Evolutionary conservation across 306 rosid species (phyloP).

Genomic region (Betula pendula): DNA sequence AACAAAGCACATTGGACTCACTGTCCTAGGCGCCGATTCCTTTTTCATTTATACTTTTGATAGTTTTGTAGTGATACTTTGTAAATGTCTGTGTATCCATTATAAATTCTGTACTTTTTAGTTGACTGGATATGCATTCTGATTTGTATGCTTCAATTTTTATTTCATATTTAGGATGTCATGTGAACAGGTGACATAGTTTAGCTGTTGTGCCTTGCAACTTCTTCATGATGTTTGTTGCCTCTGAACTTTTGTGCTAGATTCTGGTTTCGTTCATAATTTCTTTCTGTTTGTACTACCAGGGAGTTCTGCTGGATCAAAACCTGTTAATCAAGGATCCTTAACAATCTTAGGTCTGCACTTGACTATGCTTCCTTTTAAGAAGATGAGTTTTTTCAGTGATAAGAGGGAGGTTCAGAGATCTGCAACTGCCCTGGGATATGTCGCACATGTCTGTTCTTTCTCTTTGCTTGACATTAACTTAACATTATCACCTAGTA

Average conservation of each 20-base stretch:
- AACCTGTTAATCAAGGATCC: slow-evolving; percentile 67
- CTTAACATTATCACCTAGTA: background rate
- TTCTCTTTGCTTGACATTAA: slow-evolving; percentile 8
- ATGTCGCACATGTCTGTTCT: slow-evolving; percentile 79
- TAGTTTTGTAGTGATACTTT: background rate
- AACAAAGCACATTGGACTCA: no score
- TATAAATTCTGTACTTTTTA: background rate
- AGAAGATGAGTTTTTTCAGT: slow-evolving; percentile 79
- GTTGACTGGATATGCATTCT: background rate
- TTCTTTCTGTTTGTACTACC: slow-evolving; percentile 20
- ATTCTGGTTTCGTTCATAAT: slow-evolving; percentile 23
- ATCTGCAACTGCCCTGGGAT: slow-evolving; percentile 94
- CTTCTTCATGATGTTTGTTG: slow-evolving; percentile 3
- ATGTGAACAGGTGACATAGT: background rate
- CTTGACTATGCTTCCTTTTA: slow-evolving; percentile 78
- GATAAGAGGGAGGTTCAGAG: slow-evolving; percentile 91
- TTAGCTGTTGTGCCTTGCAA: background rate
- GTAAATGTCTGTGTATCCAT: background rate
- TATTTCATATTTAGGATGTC: background rate
- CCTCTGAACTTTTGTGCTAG: slow-evolving; percentile 11
- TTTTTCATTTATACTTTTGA: background rate
- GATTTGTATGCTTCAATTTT: background rate
- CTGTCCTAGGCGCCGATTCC: no score
- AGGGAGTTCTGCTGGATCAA: slow-evolving; percentile 67
- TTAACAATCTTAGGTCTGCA: slow-evolving; percentile 86